Evolutionary conservation across 2,329 filamentous ascomycete species (phyloP), one percentile per base, ranked within the genome.

Genomic region (Aspergillus neotritici): DNA sequence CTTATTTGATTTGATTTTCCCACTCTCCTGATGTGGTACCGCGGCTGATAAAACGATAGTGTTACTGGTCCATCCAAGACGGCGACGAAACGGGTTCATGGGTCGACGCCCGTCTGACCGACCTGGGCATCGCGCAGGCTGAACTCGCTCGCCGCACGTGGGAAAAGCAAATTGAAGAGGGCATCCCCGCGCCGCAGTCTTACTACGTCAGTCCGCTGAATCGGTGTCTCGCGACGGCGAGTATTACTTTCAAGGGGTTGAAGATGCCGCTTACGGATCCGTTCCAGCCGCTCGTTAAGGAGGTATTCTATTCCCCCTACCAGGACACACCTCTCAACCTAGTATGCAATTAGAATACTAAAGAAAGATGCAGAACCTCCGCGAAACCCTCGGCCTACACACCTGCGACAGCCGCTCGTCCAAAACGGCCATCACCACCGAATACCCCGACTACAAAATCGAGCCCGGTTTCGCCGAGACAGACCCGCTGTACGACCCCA

Each of bases 351-450:
- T 14, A n/a, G n/a, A 32, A 34, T 21, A 5, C 4, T 25, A 25
- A 25, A 40, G 15, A 17, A 41, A 31, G 15, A 28, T n/a, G n/a
- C 38, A 69, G 67, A 62, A 75, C 31, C 66, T 82, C 31, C 69
- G 79, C 10, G 80, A 83, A 62, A 75, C 75, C 0, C 71, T 81
- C 41, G 78, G 77, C 13, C 70, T 77, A 21, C 79, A 83, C 58
- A 83, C 79, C 1, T 83, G 80, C 57, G 78, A 83, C 60, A 70
- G 73, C 11, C 71, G 80, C 8, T 75, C 72, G 31, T 66, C 61
- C 47, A 70, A 67, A 45, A 65, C 72, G 0, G 67, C 62, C 34
- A 80, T 83, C 44, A 55, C 60, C 10, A 31, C 56, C 1, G 65
- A 68, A 36, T 80, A 75, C 51, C 77, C 78, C 0, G 51, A 50